Conservation (phyloP, 2,329 filamentous ascomycete species). For the Colletotrichum sp. region DNA sequence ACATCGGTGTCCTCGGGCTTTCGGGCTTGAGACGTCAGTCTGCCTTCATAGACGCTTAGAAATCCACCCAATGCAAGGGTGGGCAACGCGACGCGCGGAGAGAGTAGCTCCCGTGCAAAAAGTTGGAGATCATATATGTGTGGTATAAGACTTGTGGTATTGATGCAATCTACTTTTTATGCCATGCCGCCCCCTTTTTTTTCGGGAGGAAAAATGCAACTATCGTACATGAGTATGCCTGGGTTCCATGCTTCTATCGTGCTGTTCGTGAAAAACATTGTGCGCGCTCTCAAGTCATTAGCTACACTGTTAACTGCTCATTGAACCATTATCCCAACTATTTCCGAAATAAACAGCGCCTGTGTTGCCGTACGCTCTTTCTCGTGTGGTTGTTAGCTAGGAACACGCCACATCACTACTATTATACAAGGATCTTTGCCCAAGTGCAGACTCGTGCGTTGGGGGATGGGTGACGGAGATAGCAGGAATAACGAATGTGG, state of each 20-base stretch:
- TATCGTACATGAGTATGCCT: background rate
- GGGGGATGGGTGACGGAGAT: background rate
- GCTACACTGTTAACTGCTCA: background rate
- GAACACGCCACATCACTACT: slow-evolving; percentile 12
- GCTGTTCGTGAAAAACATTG: background rate
- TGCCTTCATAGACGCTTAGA: background rate
- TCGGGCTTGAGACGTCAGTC: background rate
- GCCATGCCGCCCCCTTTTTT: background rate
- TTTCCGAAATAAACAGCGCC: background rate
- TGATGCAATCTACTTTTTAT: background rate
- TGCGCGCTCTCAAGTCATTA: background rate
- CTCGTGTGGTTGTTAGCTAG: background rate
- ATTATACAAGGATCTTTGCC: background rate
- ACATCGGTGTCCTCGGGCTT: background rate
- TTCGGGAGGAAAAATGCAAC: background rate
- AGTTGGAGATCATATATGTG: background rate
- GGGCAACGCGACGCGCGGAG: background rate
- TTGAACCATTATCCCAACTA: background rate
- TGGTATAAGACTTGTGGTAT: background rate
- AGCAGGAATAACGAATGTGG: slow-evolving; percentile 14
- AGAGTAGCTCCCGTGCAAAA: background rate
- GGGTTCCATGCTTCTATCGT: slow-evolving; percentile 2
- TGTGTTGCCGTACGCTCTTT: background rate
- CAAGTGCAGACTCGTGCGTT: background rate
- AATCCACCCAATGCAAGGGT: background rate